Evolutionary conservation across 192 early-diverging fungal genomes (phyloP).

Genomic region (Coemansia sp.): DNA sequence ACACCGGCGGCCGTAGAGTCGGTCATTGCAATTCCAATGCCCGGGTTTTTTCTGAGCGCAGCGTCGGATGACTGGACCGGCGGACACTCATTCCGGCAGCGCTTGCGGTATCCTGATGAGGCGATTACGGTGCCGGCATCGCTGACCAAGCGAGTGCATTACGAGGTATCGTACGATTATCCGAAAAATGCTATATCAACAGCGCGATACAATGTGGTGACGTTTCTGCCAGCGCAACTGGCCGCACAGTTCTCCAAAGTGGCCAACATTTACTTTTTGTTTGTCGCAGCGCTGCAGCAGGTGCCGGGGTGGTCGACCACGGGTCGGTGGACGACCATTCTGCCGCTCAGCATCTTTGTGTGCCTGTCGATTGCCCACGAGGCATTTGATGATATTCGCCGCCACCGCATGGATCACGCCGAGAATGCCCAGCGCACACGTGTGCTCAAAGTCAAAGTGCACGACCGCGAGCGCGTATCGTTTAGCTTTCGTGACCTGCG

Average conservation of each 20-base stretch:
- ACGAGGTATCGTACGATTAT: slow-evolving; percentile 56
- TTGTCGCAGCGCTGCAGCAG: slow-evolving; percentile 80
- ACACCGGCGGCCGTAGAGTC: slow-evolving; percentile 15
- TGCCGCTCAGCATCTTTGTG: slow-evolving; percentile 74
- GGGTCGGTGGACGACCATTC: slow-evolving; percentile 74
- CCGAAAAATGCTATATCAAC: slow-evolving; percentile 62
- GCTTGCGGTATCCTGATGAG: slow-evolving; percentile 47
- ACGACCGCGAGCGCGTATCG: slow-evolving; percentile 55
- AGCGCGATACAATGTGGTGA: slow-evolving; percentile 81
- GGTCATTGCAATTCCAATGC: slow-evolving; percentile 50
- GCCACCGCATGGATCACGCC: slow-evolving; percentile 63
- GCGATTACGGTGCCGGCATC: slow-evolving; percentile 50
- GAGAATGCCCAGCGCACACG: slow-evolving; percentile 62
- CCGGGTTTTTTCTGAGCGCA: slow-evolving; percentile 48
- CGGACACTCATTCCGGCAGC: slow-evolving; percentile 51
- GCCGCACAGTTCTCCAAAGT: slow-evolving; percentile 94
- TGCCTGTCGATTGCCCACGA: slow-evolving; percentile 76
- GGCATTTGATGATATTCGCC: slow-evolving; percentile 70
- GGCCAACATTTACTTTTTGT: slow-evolving; percentile 95
- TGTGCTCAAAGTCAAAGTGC: slow-evolving; percentile 59
- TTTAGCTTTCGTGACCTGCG: slow-evolving; percentile 48
- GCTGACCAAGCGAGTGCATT: slow-evolving; percentile 56
- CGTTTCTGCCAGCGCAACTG: slow-evolving; percentile 92
- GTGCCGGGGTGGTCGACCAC: slow-evolving; percentile 76
- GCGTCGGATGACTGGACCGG: slow-evolving; percentile 52